Evolutionary conservation across 2,329 filamentous ascomycete species (phyloP), one percentile per base, ranked within the genome.

Genomic region (Trichoderma sp.): DNA sequence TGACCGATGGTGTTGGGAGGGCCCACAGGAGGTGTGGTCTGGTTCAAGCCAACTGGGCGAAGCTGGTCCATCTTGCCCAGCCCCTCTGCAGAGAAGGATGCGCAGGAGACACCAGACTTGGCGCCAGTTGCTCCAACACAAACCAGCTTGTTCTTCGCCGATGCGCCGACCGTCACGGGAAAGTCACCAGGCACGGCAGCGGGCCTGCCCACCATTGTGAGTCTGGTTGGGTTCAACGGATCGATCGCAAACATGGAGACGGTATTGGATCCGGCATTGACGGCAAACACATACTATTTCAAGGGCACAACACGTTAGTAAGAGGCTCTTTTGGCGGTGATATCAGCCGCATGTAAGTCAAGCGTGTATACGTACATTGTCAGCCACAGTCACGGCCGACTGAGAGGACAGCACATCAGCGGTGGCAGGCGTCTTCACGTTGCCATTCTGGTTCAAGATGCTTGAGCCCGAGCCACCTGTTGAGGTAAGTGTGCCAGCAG

Each of bases 1-100:
- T 90, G 87, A 0, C 88, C 89, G 3, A 90, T 81, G 0, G 86
- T 89, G 76, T 89, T 88, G 2, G 79, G 77, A 0, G 88, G 87
- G 0, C 88, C 88, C 0, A 79, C 76, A 0, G 89, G 87, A 0
- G 89, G 88, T 0, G 85, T 89, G 0, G 82, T 83, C 74, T 90
- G 88, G 1, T 78, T 76, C 1, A 90, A 73, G 14, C 84, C 80
- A 69, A 89, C 84, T 0, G 79, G 68, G 0, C 84, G 81, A 0
- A 85, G 79, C 1, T 68, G 76, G 68, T 87, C 85, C 75, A 86
- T 81, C 5, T 77, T 71, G 0, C 71, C 74, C 0, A 87, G 74
- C 0, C 84, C 85, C 0, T 71, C 35, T 0, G 69, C 14, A 0
- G 77, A 78, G 71, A 84, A 84, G 1, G 72, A 68, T 13, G 78